A percentile compares a stretch with the other conserved stretches of the same genome.
Evolutionary conservation across 768 basidiomycete species (phyloP).

Genomic region (Hydnum rufescens): DNA sequence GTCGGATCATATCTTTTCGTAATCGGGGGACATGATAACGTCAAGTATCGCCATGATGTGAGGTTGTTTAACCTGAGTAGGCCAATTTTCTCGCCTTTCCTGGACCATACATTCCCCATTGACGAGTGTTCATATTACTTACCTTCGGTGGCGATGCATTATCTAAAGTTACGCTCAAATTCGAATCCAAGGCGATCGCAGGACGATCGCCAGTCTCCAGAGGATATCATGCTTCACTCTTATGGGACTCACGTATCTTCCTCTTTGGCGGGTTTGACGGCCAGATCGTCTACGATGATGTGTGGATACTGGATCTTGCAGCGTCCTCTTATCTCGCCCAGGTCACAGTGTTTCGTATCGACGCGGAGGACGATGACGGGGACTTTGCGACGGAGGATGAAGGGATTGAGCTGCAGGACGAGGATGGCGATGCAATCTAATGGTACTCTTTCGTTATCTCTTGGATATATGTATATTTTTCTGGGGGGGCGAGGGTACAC

Average conservation of each 20-base stretch:
- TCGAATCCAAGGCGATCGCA: slow-evolving; percentile 47
- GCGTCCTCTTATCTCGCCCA: slow-evolving; percentile 80
- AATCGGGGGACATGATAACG: slow-evolving; percentile 72
- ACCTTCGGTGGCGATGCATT: neutral
- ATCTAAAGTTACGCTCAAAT: slow-evolving; percentile 56
- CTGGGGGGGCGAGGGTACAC: too few relatives aligned
- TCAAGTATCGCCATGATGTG: slow-evolving; percentile 46
- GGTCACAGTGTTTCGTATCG: slow-evolving; percentile 21
- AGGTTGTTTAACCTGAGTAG: slow-evolving; percentile 74
- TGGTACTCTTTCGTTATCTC: too few relatives aligned
- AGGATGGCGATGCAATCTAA: neutral
- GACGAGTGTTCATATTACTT: neutral
- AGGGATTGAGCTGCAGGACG: neutral
- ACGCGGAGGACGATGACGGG: neutral
- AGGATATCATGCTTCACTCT: slow-evolving; percentile 67
- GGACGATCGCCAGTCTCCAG: slow-evolving; percentile 54
- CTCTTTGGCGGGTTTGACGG: slow-evolving; percentile 63
- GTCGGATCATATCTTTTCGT: slow-evolving; percentile 86
- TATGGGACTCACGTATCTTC: slow-evolving; percentile 72
- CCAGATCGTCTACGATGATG: slow-evolving; percentile 51
- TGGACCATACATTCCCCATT: neutral
- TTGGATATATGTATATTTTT: too few relatives aligned
- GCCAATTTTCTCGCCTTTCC: slow-evolving; percentile 11
- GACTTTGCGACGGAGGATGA: neutral
- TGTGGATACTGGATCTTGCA: slow-evolving; percentile 68